Base-by-base conservation (phyloP, 2,329 filamentous ascomycete genomes). In the Monosporascus sp. region DNA sequence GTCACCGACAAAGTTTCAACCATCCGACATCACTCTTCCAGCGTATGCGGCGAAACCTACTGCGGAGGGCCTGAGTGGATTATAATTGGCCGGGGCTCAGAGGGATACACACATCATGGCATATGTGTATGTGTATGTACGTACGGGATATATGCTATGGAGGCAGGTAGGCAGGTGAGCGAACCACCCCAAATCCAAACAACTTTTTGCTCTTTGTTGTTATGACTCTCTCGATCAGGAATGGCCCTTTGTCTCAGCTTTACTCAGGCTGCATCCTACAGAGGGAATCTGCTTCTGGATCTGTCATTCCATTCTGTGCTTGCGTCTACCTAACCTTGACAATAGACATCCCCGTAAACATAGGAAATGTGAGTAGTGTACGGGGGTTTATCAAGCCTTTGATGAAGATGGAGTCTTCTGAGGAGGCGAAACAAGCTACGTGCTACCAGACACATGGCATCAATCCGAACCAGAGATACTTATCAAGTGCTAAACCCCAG, bases 11-110 rank as follows among this genome's bases (percentile, higher is more conserved):
- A 37, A 52, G 24, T 24, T 24, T 47, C 31, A 24, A 45, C 16
- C 11, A 20, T 54, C 41, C 14, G 9, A 16, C 14, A 16, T 44
- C 20, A 16, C 20, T 24, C 41, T 24, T 44, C 52, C 55, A 58
- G 50, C 49, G 41, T 51, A 58, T 55, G 55, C 48, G 40, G 44
- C 55, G 52, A 52, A 38, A 51, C 48, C 49, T 48, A 40, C 58
- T 52, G 53, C 52, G 55, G 45, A 56, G 45, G 35, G 48, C 49
- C 52, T 52, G 49, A 55, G 54, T 55, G 54, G 49, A 48, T 50
- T 49, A 50, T 47, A 45, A 52, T 55, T 58, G 55, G 54, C 3
- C 3, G 5, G 14, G 6, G 14, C n/a, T 3, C 5, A 20, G n/a
- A 44, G 20, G 7, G 41, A 20, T n/a, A 41, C 41, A 26, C 22